Evolutionary conservation across 495 filamentous ascomycete genomes (phyloP).

Genomic region (Cercophora samala): DNA sequence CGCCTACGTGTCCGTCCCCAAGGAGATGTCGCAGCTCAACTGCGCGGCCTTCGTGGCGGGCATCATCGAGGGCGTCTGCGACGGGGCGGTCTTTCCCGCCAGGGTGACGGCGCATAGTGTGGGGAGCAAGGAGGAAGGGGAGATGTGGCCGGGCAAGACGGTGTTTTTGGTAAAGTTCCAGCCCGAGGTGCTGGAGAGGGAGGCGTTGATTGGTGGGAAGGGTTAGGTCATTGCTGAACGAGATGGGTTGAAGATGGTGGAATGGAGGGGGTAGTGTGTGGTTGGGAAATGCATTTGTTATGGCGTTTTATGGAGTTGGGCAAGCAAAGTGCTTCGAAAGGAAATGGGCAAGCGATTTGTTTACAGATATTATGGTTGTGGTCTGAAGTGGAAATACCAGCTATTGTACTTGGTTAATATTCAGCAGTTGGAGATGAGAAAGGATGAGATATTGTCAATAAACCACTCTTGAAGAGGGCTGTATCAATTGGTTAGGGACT

Average conservation of each 20-base stretch:
- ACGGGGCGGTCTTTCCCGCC: slow-evolving; percentile 83
- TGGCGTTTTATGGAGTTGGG: slow-evolving; percentile 23
- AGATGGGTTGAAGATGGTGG: not conserved
- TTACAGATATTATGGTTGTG: not conserved
- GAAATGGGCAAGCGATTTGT: slow-evolving; percentile 2
- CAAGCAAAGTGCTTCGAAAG: not conserved
- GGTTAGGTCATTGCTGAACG: slow-evolving; percentile 19
- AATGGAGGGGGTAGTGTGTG: not conserved
- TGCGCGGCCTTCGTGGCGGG: slow-evolving; percentile 95
- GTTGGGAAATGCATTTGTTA: slow-evolving; percentile 21
- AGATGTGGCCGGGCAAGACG: slow-evolving; percentile 92
- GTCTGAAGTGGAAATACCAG: not conserved
- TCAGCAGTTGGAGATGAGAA: not conserved
- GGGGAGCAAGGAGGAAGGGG: slow-evolving; percentile 66
- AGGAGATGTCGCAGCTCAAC: slow-evolving; percentile 93
- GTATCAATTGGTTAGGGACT: not conserved
- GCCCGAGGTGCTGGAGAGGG: slow-evolving; percentile 83
- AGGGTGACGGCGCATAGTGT: slow-evolving; percentile 89
- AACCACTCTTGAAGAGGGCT: not conserved
- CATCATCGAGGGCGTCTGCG: slow-evolving; percentile 91
- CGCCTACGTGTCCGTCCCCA: slow-evolving; percentile 84
- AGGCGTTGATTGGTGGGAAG: slow-evolving; percentile 58
- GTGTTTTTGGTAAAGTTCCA: slow-evolving; percentile 93
- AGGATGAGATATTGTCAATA: not conserved
- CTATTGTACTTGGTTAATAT: not conserved